Evolutionary conservation across 768 basidiomycete genomes (phyloP), one percentile per base, ranked within the genome.

Genomic region (Boletus reticulatus): DNA sequence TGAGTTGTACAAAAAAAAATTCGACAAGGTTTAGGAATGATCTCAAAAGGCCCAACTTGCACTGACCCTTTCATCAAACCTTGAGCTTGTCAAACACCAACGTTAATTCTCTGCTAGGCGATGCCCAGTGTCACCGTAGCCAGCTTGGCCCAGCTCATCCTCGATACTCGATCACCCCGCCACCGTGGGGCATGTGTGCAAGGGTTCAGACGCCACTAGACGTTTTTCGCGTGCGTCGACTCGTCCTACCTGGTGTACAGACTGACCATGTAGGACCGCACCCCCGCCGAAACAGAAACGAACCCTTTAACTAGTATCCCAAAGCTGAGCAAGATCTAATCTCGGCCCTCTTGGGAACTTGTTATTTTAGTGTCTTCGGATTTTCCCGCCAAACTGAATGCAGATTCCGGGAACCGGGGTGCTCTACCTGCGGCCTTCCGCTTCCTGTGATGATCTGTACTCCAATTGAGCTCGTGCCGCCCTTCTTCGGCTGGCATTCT

Each of bases 1-100:
- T 81, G 77, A 78, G 78, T 79, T 80, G 60, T 59, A 67, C 67
- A 69, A 61, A 53, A 48, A 48, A 53, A 19, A 39, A 17, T 36
- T 34, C 10, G 39, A 6, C 43, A 45, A 57, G 45, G 50, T 61
- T 56, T 49, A 61, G 59, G 24, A 56, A 42, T 58, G 67, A 69
- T 70, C 67, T 29, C 29, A 29, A 29, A 29, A 29, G 36, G 36
- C 36, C 36, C 16, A 17, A 17, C 13, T 8, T 34, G 34, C 12
- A 37, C 7, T 12, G 2, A 37, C 38, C 31, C 32, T 37, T 47
- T 9, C 62, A 64, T 69, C 67, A 67, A 69, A 67, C 62, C 67
- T 68, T 67, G 54, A 50, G 54, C 48, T 45, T 41, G 39, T 41
- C 13, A 48, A 32, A 16, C 53, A 17, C 41, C 50, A 59, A 67